These are phyloP conservation scores for Fonsecaea nubica DNA, from an alignment of 2,329 filamentous ascomycete species.

Conservation along the genomic window DNA sequence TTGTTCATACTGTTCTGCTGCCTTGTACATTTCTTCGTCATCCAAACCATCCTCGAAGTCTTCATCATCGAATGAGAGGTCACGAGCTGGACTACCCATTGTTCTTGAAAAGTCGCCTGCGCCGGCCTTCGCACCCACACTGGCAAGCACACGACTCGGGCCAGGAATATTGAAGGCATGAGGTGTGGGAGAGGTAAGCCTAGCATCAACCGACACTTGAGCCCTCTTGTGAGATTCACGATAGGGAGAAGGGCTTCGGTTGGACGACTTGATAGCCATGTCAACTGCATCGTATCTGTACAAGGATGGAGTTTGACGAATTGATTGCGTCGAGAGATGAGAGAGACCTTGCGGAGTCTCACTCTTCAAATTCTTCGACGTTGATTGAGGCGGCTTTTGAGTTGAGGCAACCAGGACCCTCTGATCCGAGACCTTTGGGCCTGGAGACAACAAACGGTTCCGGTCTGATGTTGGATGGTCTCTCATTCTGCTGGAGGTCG, in stretches of 20 bases:
- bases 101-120: conserved; percentile 45
- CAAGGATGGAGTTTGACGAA: conserved; percentile 33
- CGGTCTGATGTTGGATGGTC: neutral
- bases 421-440: conserved; percentile 11
- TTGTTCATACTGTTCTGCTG: conserved; percentile 48
- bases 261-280: conserved; percentile 3
- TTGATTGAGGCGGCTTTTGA: conserved; percentile 26
- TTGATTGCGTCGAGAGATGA: conserved; percentile 30
- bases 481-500: conserved; percentile 17
- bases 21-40: conserved; percentile 55
- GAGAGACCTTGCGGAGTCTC: conserved; percentile 11
- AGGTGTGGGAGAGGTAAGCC: neutral
- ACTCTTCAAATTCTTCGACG: neutral
- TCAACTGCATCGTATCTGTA: conserved; percentile 5
- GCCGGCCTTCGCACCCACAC: conserved; percentile 36
- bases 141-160: conserved; percentile 18
- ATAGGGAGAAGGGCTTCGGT: conserved; percentile 8
- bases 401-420: conserved; percentile 40
- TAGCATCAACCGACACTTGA: neutral
- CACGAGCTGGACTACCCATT: conserved; percentile 49
- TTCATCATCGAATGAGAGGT: conserved; percentile 39
- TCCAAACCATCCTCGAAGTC: conserved; percentile 52
- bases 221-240: conserved; percentile 3
- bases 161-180: neutral
- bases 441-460: conserved; percentile 1